A percentile compares a stretch with the other conserved stretches of the same genome.
Conservation (phyloP, 1,284 basidiomycete genomes). For the Kalmanozyma brasiliensis region DNA sequence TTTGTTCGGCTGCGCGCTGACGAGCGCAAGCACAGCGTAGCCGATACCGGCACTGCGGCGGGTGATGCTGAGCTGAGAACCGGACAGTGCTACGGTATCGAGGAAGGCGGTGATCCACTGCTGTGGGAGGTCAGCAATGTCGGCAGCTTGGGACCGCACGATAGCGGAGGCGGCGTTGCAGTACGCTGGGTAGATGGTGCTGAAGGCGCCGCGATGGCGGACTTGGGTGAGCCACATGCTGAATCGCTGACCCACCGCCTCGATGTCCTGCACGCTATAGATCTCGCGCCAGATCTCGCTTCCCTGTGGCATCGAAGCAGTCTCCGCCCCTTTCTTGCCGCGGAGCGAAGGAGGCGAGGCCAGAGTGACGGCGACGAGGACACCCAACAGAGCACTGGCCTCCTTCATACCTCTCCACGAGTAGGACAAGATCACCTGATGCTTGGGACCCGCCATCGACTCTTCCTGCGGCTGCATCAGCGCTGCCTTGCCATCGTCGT, state of each 20-base stretch:
- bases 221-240: slow-evolving; percentile 66
- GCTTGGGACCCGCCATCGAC: slow-evolving; percentile 54
- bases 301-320: slow-evolving; percentile 8
- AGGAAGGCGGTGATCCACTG: slow-evolving; percentile 64
- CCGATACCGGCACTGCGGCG: slow-evolving; percentile 68
- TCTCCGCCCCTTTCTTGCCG: slow-evolving; percentile 10
- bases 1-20: slow-evolving; percentile 55
- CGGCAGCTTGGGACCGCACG: slow-evolving; percentile 42
- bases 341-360: slow-evolving; percentile 15
- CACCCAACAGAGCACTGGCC: slow-evolving; percentile 65
- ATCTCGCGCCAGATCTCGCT: slow-evolving; percentile 33
- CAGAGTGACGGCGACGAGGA: slow-evolving; percentile 52
- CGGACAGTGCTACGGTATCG: slow-evolving; percentile 43
- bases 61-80: slow-evolving; percentile 64
- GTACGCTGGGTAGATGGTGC: slow-evolving; percentile 67
- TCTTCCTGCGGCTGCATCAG: slow-evolving; percentile 44
- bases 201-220: slow-evolving; percentile 68
- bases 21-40: slow-evolving; percentile 67
- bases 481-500: slow-evolving; percentile 37
- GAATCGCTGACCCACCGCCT: slow-evolving; percentile 62
- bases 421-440: slow-evolving; percentile 67
- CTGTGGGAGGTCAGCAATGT: slow-evolving; percentile 51
- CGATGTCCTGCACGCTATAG: slow-evolving; percentile 32
- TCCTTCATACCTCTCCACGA: slow-evolving; percentile 69
- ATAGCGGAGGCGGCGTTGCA: slow-evolving; percentile 58